phyloP scores from a whole-genome alignment of 768 basidiomycete species.

The Boletus barrowsii region DNA sequence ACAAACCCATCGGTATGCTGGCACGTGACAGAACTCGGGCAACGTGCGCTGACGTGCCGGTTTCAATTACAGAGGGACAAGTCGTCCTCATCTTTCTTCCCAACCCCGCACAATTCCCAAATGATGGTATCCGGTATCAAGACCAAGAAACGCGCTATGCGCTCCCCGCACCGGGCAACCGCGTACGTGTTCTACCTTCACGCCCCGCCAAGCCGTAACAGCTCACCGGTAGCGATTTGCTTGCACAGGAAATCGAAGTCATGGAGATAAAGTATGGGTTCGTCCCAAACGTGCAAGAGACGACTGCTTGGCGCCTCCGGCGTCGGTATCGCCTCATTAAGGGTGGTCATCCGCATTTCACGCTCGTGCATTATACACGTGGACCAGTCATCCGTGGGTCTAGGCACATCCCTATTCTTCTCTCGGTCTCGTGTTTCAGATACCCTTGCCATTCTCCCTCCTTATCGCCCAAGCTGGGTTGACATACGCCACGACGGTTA shows the following conservation, averaged over 20 bases:
- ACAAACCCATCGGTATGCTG: constrained; percentile 66
- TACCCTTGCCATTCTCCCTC: constrained; percentile 6
- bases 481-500: background rate
- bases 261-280: constrained; percentile 74
- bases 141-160: constrained; percentile 65
- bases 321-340: constrained; percentile 70
- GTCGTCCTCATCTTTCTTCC: constrained; percentile 65
- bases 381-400: constrained; percentile 61
- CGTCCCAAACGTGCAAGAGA: constrained; percentile 61
- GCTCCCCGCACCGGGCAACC: constrained; percentile 45
- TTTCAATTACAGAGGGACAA: constrained; percentile 51
- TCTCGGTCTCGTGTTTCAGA: constrained; percentile 19
- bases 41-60: background rate
- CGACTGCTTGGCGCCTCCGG: constrained; percentile 62
- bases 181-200: constrained; percentile 43
- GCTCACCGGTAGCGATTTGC: background rate
- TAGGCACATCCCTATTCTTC: background rate
- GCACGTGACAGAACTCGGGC: background rate
- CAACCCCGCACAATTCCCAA: constrained; percentile 57
- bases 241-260: constrained; percentile 70
- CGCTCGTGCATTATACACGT: constrained; percentile 74
- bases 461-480: constrained; percentile 8
- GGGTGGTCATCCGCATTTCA: constrained; percentile 70
- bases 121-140: constrained; percentile 74
- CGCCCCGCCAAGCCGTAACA: background rate